Base-by-base conservation (phyloP, 192 early-diverging fungal genomes). In the Gaertneriomyces sp. region DNA sequence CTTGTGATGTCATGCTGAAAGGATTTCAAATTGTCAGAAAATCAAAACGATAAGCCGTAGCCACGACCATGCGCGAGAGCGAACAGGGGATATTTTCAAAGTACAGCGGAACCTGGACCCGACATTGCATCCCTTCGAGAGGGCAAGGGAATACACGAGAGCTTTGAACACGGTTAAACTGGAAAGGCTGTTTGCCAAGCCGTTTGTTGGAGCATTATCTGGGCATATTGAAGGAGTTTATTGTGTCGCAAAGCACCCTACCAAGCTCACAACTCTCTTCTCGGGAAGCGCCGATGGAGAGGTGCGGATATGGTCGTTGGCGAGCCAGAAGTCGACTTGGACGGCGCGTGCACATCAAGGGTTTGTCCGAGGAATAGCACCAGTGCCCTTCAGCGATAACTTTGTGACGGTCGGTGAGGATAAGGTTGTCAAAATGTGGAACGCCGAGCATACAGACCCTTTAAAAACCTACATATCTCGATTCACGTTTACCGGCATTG, bases 221-320 rank as follows among this genome's bases (percentile, higher is more conserved):
- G 97, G 97, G 0, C 97, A 99, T 62, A 79, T 91, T 45, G 97
- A 98, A 60, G 97, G 97, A 46, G 91, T 99, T 14, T 98, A 99
- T 68, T 77, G 87, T 60, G 85, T 99, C 85, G 88, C 90, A 0
- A 98, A 98, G 75, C 93, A 99, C 64, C 94, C 97, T 4, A 87
- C 86, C 54, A 81, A 88, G 19, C 76, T 99, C 25, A 90, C 90
- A 16, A 85, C 81, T 43, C 71, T 97, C 20, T 82, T 91, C 44
- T 93, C 93, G 1, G 97, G 95, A 12, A 91, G 90, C 60, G 97
- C 90, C 54, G 95, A 99, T 73, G 97, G 97, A 61, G 93, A 99
- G 77, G 74, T 98, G 51, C 85, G 95, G 44, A 63, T 97, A 20
- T 99, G 97, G 97, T 85, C 85, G 58, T 79, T 98, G 55, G 76